Percentiles rank a stretch among this genome's conserved stretches.
Evolutionary conservation across 306 rosid species (phyloP).

Genomic region (Chamaecrista fasciculata): DNA sequence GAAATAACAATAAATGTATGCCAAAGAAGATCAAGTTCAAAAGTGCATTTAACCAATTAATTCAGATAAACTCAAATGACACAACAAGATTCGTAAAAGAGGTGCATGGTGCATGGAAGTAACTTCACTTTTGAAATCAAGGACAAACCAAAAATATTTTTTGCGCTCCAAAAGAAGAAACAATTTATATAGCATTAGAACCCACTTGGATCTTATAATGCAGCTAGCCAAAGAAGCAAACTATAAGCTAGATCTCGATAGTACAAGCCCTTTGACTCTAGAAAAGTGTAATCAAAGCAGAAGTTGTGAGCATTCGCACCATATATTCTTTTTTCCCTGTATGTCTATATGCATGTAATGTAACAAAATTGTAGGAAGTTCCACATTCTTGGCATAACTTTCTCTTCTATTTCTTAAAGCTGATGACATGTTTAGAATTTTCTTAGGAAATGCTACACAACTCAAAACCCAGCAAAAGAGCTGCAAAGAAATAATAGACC

Average conservation of each 20-base stretch:
- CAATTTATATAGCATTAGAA: too few species aligned
- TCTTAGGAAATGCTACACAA: constrained; percentile 25
- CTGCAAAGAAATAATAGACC: constrained; percentile 28
- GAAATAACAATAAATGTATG: background rate
- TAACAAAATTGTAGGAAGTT: background rate
- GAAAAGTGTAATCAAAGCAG: background rate
- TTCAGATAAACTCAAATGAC: background rate
- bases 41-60: constrained; percentile 7
- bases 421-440: constrained; percentile 15
- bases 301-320: background rate
- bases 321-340: background rate
- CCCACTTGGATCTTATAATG: too few species aligned
- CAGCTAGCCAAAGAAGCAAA: constrained; percentile 23
- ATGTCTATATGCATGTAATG: background rate
- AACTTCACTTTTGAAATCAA: too few species aligned
- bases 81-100: background rate
- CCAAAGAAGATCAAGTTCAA: background rate
- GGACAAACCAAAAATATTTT: too few species aligned
- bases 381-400: background rate
- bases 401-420: background rate
- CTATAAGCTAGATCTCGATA: constrained; percentile 3
- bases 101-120: background rate
- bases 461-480: constrained; percentile 12
- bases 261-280: background rate
- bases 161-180: background rate